Evolutionary conservation across 495 filamentous ascomycete genomes (phyloP), one percentile per base, ranked within the genome.

Genomic region (Penicillium ucsense): DNA sequence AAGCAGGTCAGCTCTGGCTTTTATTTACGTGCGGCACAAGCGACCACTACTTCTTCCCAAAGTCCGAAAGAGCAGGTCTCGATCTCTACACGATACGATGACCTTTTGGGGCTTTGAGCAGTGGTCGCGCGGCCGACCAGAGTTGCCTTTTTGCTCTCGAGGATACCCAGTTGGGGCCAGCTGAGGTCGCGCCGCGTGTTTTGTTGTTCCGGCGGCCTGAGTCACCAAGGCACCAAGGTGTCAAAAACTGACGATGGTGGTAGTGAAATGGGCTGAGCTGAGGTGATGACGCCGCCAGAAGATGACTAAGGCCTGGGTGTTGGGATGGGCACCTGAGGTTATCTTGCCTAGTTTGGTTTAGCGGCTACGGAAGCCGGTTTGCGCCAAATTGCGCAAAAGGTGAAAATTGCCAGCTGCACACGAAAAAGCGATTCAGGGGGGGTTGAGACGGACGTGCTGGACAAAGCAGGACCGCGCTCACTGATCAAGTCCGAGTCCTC

Each of bases 131-230:
- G 46, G 41, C 43, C 31, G 32, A 36, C 36, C 20, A 35, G 35
- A 20, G 20, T 20, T 20, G 20, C 20, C 20, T 20, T 20, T 20
- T 20, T 20, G 20, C 20, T 41, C 31, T 48, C 48, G 46, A 44
- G 28, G 34, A 52, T 47, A 34, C 36, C 54, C 53, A 38, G 57
- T 43, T 46, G 43, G 39, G 53, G 58, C 54, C 53, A 38, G 57
- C 45, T 48, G 43, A 37, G 53, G 58, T 57, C 58, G 58, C 58
- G 58, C 58, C 58, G 55, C 51, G 58, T 59, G 55, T 58, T 56
- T 61, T 61, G 54, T 63, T 60, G 54, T 63, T 62, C 52, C 50
- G 31, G 34, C 30, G 11, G 54, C 46, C 50, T 48, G 30, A 55
- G 51, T 49, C 41, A 47, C 36, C 40, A 6, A 54, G 52, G 56